These are phyloP conservation scores for Ulmus americana DNA, from an alignment of 331 rosid genomes.

Conservation along the genomic window DNA sequence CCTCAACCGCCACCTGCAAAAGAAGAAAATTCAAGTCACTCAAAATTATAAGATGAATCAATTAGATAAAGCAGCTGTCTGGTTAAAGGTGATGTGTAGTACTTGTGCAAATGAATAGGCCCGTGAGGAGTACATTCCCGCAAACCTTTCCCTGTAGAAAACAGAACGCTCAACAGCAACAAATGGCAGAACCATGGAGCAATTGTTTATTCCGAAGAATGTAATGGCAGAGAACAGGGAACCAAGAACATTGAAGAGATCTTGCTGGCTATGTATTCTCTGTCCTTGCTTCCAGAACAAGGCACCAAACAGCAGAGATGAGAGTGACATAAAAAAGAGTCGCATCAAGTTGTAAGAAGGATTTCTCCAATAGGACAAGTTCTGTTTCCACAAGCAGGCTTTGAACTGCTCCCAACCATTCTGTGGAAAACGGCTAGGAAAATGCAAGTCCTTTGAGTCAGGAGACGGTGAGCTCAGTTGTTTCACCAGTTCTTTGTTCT, in stretches of 20 bases:
- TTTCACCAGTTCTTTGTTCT: slow-evolving; percentile 41
- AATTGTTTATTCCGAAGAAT: slow-evolving; percentile 72
- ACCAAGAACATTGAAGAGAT: slow-evolving; percentile 64
- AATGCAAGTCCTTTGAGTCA: slow-evolving; percentile 52
- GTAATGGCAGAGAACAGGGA: slow-evolving; percentile 63
- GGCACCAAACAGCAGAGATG: slow-evolving; percentile 62
- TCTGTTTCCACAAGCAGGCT: slow-evolving; percentile 88
- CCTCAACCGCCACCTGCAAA: slow-evolving; percentile 68
- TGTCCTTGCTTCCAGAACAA: slow-evolving; percentile 78
- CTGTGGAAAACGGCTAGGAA: slow-evolving; percentile 63
- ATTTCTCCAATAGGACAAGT: slow-evolving; percentile 88
- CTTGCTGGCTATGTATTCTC: slow-evolving; percentile 69
- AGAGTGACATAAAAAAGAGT: slow-evolving; percentile 43
- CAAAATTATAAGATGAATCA: background rate
- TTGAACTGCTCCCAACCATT: slow-evolving; percentile 60
- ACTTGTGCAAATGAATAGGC: slow-evolving; percentile 89
- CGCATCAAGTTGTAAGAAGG: slow-evolving; percentile 72
- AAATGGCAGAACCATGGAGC: slow-evolving; percentile 56
- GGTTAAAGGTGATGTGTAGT: background rate
- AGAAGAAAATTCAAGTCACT: background rate
- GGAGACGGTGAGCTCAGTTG: slow-evolving; percentile 51
- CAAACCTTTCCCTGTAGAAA: slow-evolving; percentile 72
- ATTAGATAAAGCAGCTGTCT: too few relatives aligned
- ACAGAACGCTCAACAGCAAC: slow-evolving; percentile 66
- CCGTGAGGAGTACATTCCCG: slow-evolving; percentile 85